Percentiles rank a stretch among this genome's conserved stretches.
phyloP scores from a whole-genome alignment of 495 filamentous ascomycete genomes.

The Neurospora sublineolata region DNA sequence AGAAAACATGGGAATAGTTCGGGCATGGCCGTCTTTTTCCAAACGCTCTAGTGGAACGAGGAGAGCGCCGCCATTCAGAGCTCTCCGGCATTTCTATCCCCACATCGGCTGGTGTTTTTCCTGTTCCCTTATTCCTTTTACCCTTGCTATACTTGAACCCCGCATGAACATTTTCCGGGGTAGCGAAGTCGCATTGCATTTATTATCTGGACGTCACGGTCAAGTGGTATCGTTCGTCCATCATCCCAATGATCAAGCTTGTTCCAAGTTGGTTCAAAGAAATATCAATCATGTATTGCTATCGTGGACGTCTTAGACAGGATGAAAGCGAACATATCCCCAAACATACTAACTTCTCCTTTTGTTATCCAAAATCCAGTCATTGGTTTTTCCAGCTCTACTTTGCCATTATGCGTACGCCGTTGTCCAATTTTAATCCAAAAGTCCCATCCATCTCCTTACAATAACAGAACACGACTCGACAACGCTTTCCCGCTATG shows the following conservation, averaged over 20 bases:
- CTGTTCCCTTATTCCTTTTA: background rate
- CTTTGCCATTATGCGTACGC: background rate
- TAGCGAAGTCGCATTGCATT: background rate
- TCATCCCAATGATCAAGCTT: background rate
- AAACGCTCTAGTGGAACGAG: conserved; percentile 9
- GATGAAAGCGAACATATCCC: background rate
- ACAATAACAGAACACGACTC: background rate
- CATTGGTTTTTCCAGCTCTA: background rate
- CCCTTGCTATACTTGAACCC: background rate
- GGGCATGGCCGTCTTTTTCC: conserved; percentile 4
- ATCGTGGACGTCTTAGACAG: background rate
- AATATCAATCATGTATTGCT: background rate
- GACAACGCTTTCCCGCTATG: background rate
- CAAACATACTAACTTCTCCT: background rate
- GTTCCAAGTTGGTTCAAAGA: background rate
- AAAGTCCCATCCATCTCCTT: background rate
- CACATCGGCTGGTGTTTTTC: background rate
- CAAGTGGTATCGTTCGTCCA: background rate
- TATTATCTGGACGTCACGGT: background rate
- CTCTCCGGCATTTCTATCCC: background rate
- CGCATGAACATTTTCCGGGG: background rate
- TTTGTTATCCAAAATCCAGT: background rate
- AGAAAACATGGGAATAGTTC: background rate
- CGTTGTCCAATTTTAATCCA: background rate
- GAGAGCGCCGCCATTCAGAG: background rate